Evolutionary conservation across 179 eudicot genomes (phyloP).

Genomic region (Amaranthus tricolor): DNA sequence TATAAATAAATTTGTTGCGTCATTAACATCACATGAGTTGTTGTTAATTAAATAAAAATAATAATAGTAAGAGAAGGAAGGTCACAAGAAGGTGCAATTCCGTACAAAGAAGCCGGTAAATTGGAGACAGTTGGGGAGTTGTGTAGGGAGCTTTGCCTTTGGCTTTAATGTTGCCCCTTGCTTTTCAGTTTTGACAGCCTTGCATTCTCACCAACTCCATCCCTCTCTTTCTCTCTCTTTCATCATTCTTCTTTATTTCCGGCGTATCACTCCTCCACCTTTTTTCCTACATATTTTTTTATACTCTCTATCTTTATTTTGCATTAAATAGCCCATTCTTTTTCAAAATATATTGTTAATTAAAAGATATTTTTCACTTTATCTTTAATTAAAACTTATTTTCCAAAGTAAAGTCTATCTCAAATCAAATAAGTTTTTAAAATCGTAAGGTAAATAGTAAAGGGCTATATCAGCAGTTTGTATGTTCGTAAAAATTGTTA

Average conservation of each 20-base stretch:
- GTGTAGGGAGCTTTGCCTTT: conserved; percentile 6
- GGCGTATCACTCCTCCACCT: conserved; percentile 21
- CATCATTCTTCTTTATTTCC: conserved; percentile 17
- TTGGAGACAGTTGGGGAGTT: conserved; percentile 12
- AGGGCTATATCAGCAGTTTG: too few species aligned
- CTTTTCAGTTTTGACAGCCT: conserved; percentile 26
- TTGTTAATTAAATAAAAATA: neutral
- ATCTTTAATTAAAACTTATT: too few species aligned
- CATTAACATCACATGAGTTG: neutral
- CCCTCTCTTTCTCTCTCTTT: neutral
- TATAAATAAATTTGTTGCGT: neutral
- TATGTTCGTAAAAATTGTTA: too few species aligned
- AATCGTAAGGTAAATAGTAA: too few species aligned
- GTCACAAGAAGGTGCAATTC: conserved; percentile 21
- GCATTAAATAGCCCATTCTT: neutral
- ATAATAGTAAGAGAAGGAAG: neutral
- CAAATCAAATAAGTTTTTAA: too few species aligned
- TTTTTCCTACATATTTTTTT: conserved; percentile 1
- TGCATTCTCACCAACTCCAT: conserved; percentile 19
- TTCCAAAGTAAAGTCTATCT: too few species aligned
- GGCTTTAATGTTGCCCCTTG: conserved; percentile 9
- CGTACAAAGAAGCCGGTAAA: conserved; percentile 22
- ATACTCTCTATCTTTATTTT: neutral
- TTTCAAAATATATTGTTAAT: too few species aligned
- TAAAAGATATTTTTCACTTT: too few species aligned